A percentile compares a stretch with the other conserved stretches of the same genome.
phyloP scores from a whole-genome alignment of 2,329 filamentous ascomycete genomes.

The Nothophaeocryptopus gaeumannii region DNA sequence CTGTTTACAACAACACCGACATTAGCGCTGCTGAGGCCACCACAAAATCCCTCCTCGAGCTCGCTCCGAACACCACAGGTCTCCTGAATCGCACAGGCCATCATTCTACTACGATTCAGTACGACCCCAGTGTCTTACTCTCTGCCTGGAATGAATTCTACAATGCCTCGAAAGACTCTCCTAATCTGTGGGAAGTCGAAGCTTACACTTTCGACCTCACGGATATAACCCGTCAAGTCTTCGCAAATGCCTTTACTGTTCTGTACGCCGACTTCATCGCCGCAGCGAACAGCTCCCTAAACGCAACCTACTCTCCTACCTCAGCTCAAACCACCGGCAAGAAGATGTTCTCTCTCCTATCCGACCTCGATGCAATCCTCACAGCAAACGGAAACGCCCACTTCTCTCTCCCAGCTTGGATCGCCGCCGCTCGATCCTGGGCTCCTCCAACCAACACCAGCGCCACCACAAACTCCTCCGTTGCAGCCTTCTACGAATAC shows the following conservation, averaged over 20 bases:
- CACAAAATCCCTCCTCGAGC: constrained; percentile 48
- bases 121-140: constrained; percentile 40
- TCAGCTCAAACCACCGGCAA: constrained; percentile 26
- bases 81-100: constrained; percentile 43
- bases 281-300: constrained; percentile 32
- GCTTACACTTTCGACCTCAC: constrained; percentile 49
- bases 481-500: constrained; percentile 43
- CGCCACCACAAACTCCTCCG: constrained; percentile 14
- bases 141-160: constrained; percentile 43
- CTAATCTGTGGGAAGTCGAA: constrained; percentile 41
- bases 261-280: constrained; percentile 40
- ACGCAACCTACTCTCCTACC: constrained; percentile 22
- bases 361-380: constrained; percentile 44
- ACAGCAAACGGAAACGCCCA: constrained; percentile 37
- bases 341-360: constrained; percentile 37
- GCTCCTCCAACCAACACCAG: constrained; percentile 16
- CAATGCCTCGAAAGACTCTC: constrained; percentile 34
- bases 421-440: constrained; percentile 39
- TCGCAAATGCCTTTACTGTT: constrained; percentile 47
- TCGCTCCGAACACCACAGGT: constrained; percentile 43
- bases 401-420: constrained; percentile 46
- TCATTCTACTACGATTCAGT: constrained; percentile 44
- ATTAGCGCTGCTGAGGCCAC: constrained; percentile 41
- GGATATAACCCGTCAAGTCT: constrained; percentile 51
- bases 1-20: constrained; percentile 52